Evolutionary conservation across 2,329 filamentous ascomycete species (phyloP), one percentile per base, ranked within the genome.

Genomic region (Aspergillus fijiensis): DNA sequence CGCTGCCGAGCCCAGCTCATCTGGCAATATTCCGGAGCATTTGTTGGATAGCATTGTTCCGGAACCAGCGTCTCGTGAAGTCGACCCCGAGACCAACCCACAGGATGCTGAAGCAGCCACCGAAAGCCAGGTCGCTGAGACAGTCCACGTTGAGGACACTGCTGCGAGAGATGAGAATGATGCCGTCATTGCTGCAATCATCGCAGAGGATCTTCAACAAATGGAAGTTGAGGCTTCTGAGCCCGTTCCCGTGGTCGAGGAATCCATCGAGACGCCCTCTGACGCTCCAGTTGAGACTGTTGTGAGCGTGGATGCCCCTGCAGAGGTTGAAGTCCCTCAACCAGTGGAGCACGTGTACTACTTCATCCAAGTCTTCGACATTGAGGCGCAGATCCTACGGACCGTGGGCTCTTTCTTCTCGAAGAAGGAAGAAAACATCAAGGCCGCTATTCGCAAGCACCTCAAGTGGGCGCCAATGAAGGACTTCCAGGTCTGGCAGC

Each of bases 311-410:
- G 53, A 62, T 12, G 49, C 51, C 19, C 50, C 63, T 2, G 47
- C 56, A 12, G 66, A 68, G 55, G 57, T 65, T 2, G 67, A 68
- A 31, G 59, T 69, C 3, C 54, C 62, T 1, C 54, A 70, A 14
- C 73, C 73, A 4, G 69, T 74, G 25, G 71, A 70, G 5, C 76
- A 79, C 57, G 69, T 76, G 14, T 81, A 80, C 58, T 80, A 79
- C 61, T 80, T 81, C 62, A 70, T 85, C 49, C 82, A 85, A 60
- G 65, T 81, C 5, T 84, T 82, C 63, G 81, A 85, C 59, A 75
- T 80, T 14, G 79, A 83, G 27, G 74, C 73, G 10, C 80, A 82
- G 63, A 72, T 67, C 0, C 68, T 82, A 16, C 70, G 67, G 7
- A 76, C 75, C 2, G 67, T 77, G 12, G 76, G 76, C 29, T 76